Conservation (phyloP, 495 filamentous ascomycete genomes). For the Talaromyces nanjingensis region DNA sequence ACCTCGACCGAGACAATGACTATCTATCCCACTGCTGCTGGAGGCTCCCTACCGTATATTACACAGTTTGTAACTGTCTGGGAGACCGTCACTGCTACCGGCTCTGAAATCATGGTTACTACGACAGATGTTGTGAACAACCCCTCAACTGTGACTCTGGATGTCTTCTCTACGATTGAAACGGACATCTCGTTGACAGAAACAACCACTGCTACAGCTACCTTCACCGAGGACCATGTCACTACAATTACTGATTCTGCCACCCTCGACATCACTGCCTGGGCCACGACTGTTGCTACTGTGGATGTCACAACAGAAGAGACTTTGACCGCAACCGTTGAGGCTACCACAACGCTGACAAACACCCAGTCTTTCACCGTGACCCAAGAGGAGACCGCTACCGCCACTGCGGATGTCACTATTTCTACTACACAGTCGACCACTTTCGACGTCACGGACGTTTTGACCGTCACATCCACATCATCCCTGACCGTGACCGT, state of each 20-base stretch:
- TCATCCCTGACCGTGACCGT: background rate
- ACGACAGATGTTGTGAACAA: background rate
- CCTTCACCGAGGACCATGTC: background rate
- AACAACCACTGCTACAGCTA: background rate
- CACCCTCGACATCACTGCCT: background rate
- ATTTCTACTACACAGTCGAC: background rate
- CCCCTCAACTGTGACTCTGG: background rate
- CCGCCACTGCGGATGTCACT: background rate
- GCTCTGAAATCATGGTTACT: background rate
- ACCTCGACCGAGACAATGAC: background rate
- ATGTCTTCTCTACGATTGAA: background rate
- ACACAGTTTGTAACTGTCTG: background rate
- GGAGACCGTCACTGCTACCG: background rate
- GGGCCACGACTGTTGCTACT: background rate
- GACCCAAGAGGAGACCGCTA: background rate
- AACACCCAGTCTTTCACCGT: background rate
- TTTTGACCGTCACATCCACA: background rate
- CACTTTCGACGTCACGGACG: background rate
- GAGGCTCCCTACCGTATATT: background rate
- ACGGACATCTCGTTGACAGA: background rate
- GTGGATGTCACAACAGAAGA: background rate
- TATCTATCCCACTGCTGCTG: background rate
- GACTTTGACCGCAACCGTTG: background rate
- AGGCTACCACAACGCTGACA: background rate
- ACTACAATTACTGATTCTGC: background rate